Conservation (phyloP, 805 yeast genomes). For the Danielozyma ontarioensis region DNA sequence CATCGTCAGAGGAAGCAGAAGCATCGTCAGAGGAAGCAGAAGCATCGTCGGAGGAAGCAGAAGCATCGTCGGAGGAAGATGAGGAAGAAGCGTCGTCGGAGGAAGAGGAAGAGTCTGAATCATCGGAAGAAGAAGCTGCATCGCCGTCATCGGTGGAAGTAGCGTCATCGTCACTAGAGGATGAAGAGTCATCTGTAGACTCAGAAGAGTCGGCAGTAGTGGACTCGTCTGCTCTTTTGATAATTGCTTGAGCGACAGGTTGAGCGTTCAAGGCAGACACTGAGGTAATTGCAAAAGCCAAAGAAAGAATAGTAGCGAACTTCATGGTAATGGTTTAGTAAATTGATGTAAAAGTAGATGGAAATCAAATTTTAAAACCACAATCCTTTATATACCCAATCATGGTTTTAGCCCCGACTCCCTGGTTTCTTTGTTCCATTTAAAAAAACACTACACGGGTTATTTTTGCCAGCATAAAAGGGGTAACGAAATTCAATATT, state of each 20-base stretch:
- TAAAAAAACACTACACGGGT: no score
- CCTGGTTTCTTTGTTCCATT: no score
- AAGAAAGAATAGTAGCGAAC: conserved; percentile 7
- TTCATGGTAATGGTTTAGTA: conserved; percentile 6
- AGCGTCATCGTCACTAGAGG: conserved; percentile 1
- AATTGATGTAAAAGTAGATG: conserved; percentile 1
- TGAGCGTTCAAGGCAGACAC: conserved; percentile 3
- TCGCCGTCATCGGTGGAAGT: no score
- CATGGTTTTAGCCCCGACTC: no score
- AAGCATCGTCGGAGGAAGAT: conserved; percentile 1
- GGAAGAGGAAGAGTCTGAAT: conserved; percentile 2
- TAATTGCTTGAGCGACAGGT: conserved; percentile 1
- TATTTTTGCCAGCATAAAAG: no score
- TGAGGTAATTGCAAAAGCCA: conserved; percentile 1
- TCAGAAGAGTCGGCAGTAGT: conserved; percentile 2
- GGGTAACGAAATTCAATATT: no score
- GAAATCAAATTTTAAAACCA: no score
- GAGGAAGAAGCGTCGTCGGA: neutral
- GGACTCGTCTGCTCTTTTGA: conserved; percentile 2
- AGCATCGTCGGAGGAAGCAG: conserved; percentile 1
- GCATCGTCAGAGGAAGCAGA: conserved; percentile 4
- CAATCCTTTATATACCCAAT: no score
- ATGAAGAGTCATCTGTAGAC: conserved; percentile 1
- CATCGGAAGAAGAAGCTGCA: conserved; percentile 6
- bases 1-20: conserved; percentile 2